Evolutionary conservation across 1,284 basidiomycete species (phyloP).

Genomic region (Cystobasidiaceae sp.): DNA sequence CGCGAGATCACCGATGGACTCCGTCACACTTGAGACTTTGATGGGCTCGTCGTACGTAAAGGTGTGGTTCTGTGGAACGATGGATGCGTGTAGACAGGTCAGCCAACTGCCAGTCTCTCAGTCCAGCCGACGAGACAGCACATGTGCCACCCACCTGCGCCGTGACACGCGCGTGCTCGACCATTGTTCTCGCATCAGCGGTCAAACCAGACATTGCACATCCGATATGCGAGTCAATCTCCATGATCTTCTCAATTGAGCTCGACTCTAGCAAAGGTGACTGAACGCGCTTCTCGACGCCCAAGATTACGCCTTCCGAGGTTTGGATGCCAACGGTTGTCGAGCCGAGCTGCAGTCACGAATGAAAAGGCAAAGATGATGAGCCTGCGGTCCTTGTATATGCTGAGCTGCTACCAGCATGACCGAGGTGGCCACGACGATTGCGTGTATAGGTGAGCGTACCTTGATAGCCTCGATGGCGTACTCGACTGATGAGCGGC

Average conservation of each 20-base stretch:
- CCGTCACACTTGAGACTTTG: conserved; percentile 93
- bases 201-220: conserved; percentile 98
- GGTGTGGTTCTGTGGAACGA: conserved; percentile 71
- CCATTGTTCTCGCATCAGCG: conserved; percentile 98
- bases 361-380: no score
- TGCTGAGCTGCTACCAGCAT: no score
- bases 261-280: conserved; percentile 90
- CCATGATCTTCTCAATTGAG: conserved; percentile 99
- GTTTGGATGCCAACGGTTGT: conserved; percentile 78
- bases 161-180: conserved; percentile 98
- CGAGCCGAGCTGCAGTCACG: conserved; percentile 87
- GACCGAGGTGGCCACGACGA: neutral
- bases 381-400: neutral
- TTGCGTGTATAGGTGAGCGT: conserved; percentile 39
- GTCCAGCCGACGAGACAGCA: neutral
- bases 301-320: conserved; percentile 82
- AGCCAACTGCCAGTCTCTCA: neutral
- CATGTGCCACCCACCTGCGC: conserved; percentile 50
- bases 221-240: conserved; percentile 92
- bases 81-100: no score
- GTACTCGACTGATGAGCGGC: conserved; percentile 77
- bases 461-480: conserved; percentile 98
- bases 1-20: conserved; percentile 96
- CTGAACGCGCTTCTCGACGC: conserved; percentile 97
- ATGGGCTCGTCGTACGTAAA: conserved; percentile 98